A percentile compares a stretch with the other conserved stretches of the same genome.
Conservation (phyloP, 129 eudicot species). For the Ambrosia artemisiifolia region DNA sequence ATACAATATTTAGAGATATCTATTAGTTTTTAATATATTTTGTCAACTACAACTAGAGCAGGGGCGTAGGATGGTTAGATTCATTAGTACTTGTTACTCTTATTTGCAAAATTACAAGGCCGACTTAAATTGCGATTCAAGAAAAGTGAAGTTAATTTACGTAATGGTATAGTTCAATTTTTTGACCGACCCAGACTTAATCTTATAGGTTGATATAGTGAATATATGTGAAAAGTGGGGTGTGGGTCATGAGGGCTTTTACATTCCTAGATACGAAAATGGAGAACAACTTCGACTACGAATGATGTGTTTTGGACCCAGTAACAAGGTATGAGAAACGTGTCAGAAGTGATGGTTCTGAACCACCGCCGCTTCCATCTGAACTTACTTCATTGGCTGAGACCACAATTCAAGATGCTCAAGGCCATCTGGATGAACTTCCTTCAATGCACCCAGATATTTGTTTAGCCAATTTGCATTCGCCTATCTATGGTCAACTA, state of each 20-base stretch:
- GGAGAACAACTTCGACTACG: conserved; percentile 50
- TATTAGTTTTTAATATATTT: too few relatives aligned
- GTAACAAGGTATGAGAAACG: conserved; percentile 27
- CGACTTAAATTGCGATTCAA: neutral
- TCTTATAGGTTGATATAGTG: conserved; percentile 37
- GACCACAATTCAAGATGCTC: conserved; percentile 37
- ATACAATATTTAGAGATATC: too few relatives aligned
- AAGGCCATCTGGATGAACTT: conserved; percentile 27
- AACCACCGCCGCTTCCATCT: conserved; percentile 41
- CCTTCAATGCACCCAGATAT: conserved; percentile 52
- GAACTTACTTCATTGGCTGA: conserved; percentile 36
- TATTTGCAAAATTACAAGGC: neutral
- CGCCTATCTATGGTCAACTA: conserved; percentile 40
- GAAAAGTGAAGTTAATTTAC: neutral
- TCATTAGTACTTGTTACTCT: too few relatives aligned
- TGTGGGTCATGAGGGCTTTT: conserved; percentile 48
- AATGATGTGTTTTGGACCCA: too few relatives aligned
- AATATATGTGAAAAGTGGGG: conserved; percentile 46
- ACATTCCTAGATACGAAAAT: conserved; percentile 44
- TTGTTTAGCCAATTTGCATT: conserved; percentile 54
- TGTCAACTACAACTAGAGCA: too few relatives aligned
- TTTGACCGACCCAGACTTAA: neutral
- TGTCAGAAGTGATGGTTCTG: conserved; percentile 28
- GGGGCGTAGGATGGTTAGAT: too few relatives aligned
- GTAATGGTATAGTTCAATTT: neutral